A percentile compares a stretch with the other conserved stretches of the same genome.
phyloP scores from a whole-genome alignment of 768 basidiomycete genomes.

The Butyriboletus loyo region DNA sequence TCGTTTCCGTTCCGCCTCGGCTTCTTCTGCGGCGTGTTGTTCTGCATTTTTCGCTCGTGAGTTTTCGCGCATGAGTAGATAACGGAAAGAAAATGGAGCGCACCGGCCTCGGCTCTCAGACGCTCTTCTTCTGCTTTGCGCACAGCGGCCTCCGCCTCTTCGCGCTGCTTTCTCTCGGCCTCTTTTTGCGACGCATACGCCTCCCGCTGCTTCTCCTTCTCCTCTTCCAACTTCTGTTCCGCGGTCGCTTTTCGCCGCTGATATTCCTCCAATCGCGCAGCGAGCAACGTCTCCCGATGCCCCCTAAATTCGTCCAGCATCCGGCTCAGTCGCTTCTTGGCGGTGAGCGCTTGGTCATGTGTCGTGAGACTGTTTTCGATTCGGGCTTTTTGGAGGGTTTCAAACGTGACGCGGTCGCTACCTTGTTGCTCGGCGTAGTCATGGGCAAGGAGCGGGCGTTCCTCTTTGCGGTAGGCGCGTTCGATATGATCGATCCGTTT shows the following conservation, averaged over 20 bases:
- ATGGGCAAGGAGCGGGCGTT: conserved; percentile 76
- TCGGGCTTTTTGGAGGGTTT: conserved; percentile 54
- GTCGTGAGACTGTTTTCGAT: conserved; percentile 51
- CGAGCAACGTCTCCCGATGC: conserved; percentile 51
- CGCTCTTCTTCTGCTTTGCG: conserved; percentile 41
- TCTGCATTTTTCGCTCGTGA: conserved; percentile 33
- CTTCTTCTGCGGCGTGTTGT: conserved; percentile 56
- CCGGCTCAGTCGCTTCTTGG: conserved; percentile 70
- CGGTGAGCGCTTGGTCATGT: conserved; percentile 65
- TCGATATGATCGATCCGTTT: conserved; percentile 96
- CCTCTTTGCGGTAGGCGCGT: conserved; percentile 92
- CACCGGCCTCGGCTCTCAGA: conserved; percentile 50
- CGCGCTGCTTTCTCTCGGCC: conserved; percentile 35
- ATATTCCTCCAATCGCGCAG: conserved; percentile 64
- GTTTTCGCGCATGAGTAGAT: conserved; percentile 12
- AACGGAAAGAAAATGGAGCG: conserved; percentile 13
- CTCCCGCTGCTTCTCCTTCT: conserved; percentile 71
- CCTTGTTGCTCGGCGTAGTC: conserved; percentile 88
- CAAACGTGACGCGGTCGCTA: conserved; percentile 68
- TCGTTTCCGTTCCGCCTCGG: conserved; percentile 49
- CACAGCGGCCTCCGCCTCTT: conserved; percentile 22
- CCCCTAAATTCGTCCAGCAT: conserved; percentile 69
- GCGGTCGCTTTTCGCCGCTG: conserved; percentile 52
- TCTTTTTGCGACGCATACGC: conserved; percentile 59
- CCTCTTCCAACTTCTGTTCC: conserved; percentile 70